phyloP scores from a whole-genome alignment of 305 asterid genomes.

The Solanum chacoense region DNA sequence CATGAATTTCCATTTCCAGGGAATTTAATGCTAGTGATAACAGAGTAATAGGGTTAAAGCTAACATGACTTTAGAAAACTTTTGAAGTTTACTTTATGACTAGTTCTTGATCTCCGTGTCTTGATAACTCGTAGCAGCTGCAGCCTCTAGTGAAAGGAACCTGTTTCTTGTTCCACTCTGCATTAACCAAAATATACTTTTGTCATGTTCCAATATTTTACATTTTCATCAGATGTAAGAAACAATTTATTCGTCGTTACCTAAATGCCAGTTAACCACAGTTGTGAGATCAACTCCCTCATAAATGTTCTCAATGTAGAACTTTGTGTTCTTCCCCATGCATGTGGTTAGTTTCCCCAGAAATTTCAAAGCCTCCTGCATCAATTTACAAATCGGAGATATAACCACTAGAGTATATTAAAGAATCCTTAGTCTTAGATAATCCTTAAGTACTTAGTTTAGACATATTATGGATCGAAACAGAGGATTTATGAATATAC shows the following conservation, averaged over 20 bases:
- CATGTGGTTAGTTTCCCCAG: conserved; percentile 37
- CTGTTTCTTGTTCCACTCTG: conserved; percentile 64
- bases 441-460: background rate
- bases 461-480: background rate
- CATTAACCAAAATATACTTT: conserved; percentile 2
- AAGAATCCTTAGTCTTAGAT: background rate
- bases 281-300: conserved; percentile 37
- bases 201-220: background rate
- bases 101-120: conserved; percentile 21
- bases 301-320: conserved; percentile 37
- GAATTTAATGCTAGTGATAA: background rate
- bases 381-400: background rate
- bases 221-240: background rate
- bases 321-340: conserved; percentile 60
- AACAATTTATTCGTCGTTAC: conserved; percentile 15
- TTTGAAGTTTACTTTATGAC: conserved; percentile 39
- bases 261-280: conserved; percentile 63
- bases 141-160: conserved; percentile 71
- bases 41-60: background rate
- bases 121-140: conserved; percentile 47
- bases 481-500: background rate
- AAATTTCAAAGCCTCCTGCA: conserved; percentile 49
- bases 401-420: background rate
- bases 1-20: background rate
- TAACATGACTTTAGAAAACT: background rate